These are phyloP conservation scores for Arabidopsis suecica DNA, from an alignment of 345 rosid genomes.

Conservation along the genomic window DNA sequence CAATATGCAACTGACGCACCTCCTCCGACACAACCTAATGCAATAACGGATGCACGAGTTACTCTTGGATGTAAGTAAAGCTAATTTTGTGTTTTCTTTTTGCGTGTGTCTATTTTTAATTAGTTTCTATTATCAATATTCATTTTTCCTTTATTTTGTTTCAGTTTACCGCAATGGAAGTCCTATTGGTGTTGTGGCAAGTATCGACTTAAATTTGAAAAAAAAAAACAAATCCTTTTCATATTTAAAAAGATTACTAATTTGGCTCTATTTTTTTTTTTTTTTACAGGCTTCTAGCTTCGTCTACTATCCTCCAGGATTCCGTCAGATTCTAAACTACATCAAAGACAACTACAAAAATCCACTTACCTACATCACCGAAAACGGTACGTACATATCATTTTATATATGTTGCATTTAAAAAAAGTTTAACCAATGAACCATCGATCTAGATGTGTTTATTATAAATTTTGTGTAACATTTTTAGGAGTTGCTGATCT, in stretches of 20 bases:
- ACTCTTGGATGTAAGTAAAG: conserved; percentile 27
- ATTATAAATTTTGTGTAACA: not conserved
- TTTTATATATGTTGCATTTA: not conserved
- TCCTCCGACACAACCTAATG: conserved; percentile 18
- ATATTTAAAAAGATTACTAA: not conserved
- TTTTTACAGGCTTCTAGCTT: conserved; percentile 16
- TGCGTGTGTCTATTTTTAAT: too few species aligned
- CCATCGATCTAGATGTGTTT: not conserved
- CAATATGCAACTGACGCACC: conserved; percentile 38
- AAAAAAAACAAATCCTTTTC: not conserved
- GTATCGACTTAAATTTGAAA: not conserved
- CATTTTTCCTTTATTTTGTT: not conserved
- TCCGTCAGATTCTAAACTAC: conserved; percentile 31
- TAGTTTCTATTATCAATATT: not conserved
- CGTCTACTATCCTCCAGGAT: conserved; percentile 38
- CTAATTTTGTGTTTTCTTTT: not conserved
- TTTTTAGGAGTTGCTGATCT: conserved; percentile 37
- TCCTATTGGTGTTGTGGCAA: conserved; percentile 37
- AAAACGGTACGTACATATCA: conserved; percentile 27
- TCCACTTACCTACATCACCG: conserved; percentile 44
- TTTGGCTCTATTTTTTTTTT: not conserved
- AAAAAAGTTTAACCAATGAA: not conserved
- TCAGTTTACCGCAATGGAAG: conserved; percentile 17
- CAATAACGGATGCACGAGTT: conserved; percentile 35
- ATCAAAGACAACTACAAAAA: conserved; percentile 30